These are phyloP conservation scores for Fusarium sp. DNA, from an alignment of 2,329 filamentous ascomycete species.

Conservation along the genomic window DNA sequence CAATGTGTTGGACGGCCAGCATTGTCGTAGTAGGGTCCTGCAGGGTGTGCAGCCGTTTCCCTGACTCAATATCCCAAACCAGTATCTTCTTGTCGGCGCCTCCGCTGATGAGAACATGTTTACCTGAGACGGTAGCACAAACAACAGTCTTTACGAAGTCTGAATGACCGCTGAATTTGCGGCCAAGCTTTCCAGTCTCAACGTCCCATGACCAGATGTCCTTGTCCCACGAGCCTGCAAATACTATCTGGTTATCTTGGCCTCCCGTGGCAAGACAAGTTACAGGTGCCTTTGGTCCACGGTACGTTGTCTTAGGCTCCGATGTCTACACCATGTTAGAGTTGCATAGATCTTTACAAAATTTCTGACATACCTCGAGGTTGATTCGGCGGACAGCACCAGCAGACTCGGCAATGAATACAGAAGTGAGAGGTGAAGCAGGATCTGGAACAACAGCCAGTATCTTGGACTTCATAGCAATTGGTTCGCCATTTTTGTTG, in stretches of 20 bases:
- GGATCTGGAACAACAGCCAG: constrained; percentile 79
- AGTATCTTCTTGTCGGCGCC: constrained; percentile 83
- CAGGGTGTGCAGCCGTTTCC: constrained; percentile 76
- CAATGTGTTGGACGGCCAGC: constrained; percentile 84
- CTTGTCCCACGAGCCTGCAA: constrained; percentile 96
- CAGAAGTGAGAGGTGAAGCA: constrained; percentile 62
- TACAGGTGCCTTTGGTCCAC: constrained; percentile 81
- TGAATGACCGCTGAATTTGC: constrained; percentile 77
- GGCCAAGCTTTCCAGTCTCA: constrained; percentile 63
- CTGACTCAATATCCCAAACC: constrained; percentile 81
- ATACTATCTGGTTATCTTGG: constrained; percentile 68
- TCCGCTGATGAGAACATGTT: constrained; percentile 76
- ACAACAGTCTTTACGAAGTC: constrained; percentile 92
- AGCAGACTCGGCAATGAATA: constrained; percentile 90
- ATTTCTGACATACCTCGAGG: constrained; percentile 69
- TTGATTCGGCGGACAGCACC: constrained; percentile 80
- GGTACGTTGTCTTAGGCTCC: constrained; percentile 62
- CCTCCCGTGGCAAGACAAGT: constrained; percentile 79
- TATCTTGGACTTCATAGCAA: constrained; percentile 86
- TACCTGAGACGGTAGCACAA: constrained; percentile 68
- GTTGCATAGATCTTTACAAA: not conserved
- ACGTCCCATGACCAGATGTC: constrained; percentile 86
- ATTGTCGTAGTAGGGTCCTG: constrained; percentile 77
- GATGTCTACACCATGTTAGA: constrained; percentile 46
- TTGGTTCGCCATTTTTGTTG: constrained; percentile 86